Evolutionary conservation across 78 protist genomes (phyloP).

Genomic region (Cavenderia fasciculata): DNA sequence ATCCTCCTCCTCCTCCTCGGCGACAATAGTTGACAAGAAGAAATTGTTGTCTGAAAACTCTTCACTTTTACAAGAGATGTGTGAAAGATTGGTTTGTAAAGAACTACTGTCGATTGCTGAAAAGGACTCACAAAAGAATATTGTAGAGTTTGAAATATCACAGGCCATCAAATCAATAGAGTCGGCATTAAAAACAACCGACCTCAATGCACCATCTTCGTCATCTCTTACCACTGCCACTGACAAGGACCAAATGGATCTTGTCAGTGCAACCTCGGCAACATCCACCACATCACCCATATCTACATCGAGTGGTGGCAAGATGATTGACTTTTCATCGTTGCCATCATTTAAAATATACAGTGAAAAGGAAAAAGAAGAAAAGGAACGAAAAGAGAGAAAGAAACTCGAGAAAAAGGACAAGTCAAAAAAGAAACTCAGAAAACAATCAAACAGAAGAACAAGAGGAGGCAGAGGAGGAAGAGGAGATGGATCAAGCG

Average conservation of each 20-base stretch:
- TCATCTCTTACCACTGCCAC: not conserved
- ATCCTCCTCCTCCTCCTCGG: too few relatives aligned
- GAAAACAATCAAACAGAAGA: too few relatives aligned
- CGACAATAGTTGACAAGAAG: constrained; percentile 12
- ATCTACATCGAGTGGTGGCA: not conserved
- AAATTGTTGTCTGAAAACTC: constrained; percentile 13
- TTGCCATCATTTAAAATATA: constrained; percentile 13
- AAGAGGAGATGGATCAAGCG: not conserved
- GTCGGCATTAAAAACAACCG: too few relatives aligned
- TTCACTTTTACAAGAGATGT: not conserved
- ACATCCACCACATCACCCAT: not conserved
- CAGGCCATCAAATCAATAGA: constrained; percentile 18
- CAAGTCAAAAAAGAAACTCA: too few relatives aligned
- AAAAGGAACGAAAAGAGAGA: not conserved
- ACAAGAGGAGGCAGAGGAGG: not conserved
- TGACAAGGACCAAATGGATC: too few relatives aligned
- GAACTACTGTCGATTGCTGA: constrained; percentile 32
- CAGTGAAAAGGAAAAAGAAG: too few relatives aligned
- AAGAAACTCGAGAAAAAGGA: not conserved
- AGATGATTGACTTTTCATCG: not conserved
- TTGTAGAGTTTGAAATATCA: constrained; percentile 34
- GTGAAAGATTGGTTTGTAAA: constrained; percentile 6
- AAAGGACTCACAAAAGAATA: constrained; percentile 29
- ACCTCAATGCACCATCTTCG: not conserved
- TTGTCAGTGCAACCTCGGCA: not conserved